phyloP scores from a whole-genome alignment of 805 yeast species.

The Saccharomycopsis selenospora region DNA sequence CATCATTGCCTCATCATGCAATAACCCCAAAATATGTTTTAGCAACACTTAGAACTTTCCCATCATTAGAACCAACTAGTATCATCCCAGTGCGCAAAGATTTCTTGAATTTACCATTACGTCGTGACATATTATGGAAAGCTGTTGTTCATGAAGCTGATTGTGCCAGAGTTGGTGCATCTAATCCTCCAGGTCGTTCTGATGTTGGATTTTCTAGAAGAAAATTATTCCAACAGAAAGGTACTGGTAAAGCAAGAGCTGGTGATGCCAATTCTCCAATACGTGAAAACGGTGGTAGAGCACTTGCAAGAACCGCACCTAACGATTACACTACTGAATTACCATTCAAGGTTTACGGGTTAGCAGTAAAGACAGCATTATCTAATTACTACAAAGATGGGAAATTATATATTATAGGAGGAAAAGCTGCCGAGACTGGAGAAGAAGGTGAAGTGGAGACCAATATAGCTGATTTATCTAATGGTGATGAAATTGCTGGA shows the following conservation, averaged over 20 bases:
- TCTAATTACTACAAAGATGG: conserved; percentile 76
- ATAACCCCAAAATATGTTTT: conserved; percentile 60
- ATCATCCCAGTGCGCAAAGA: conserved; percentile 68
- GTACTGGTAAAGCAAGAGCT: conserved; percentile 88
- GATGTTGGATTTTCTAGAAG: conserved; percentile 79
- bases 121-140: conserved; percentile 90
- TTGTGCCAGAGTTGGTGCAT: conserved; percentile 79
- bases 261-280: conserved; percentile 96
- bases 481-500: conserved; percentile 38
- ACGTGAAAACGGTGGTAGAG: conserved; percentile 82
- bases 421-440: conserved; percentile 27
- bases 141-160: conserved; percentile 93
- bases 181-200: conserved; percentile 78
- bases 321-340: conserved; percentile 78
- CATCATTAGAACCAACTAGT: conserved; percentile 79
- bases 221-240: conserved; percentile 85
- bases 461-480: conserved; percentile 31
- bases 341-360: conserved; percentile 63
- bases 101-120: conserved; percentile 65
- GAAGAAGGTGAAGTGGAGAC: conserved; percentile 26
- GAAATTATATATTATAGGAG: conserved; percentile 61
- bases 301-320: conserved; percentile 85
- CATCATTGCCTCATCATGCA: background rate
- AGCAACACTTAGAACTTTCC: conserved; percentile 75
- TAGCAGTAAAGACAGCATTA: conserved; percentile 76